Evolutionary conservation across 352 stramenopile species (phyloP).

Genomic region (Phytophthora constricta): DNA sequence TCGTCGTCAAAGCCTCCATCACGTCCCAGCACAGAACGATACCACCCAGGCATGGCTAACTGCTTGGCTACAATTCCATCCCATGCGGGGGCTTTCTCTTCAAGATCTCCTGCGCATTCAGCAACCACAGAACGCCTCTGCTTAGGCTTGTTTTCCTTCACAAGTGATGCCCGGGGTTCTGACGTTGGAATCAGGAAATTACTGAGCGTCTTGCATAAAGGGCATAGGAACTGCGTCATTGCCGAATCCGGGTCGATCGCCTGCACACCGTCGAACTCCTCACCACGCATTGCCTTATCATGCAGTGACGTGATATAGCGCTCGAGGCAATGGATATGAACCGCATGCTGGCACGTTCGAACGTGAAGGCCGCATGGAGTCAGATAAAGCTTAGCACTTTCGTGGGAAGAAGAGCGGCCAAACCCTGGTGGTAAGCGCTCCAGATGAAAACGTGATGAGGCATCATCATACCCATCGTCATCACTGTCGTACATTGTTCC

Average conservation of each 20-base stretch:
- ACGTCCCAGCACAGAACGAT: conserved; percentile 70
- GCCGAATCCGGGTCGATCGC: conserved; percentile 87
- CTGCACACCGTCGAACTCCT: conserved; percentile 90
- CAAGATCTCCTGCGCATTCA: conserved; percentile 10
- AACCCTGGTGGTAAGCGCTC: conserved; percentile 58
- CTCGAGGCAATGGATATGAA: conserved; percentile 89
- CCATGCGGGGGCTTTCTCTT: conserved; percentile 45
- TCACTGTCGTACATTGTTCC: conserved; percentile 53
- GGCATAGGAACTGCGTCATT: conserved; percentile 93
- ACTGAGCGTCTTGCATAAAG: conserved; percentile 92
- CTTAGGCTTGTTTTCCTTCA: conserved; percentile 28
- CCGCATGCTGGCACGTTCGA: conserved; percentile 86
- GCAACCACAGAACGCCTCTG: conserved; percentile 20
- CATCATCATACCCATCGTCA: conserved; percentile 57
- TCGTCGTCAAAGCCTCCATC: conserved; percentile 58
- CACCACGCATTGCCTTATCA: conserved; percentile 86
- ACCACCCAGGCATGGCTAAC: conserved; percentile 70
- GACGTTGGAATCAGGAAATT: conserved; percentile 91
- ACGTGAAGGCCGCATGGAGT: conserved; percentile 84
- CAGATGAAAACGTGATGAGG: conserved; percentile 45
- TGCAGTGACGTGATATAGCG: conserved; percentile 87
- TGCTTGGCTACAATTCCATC: conserved; percentile 68
- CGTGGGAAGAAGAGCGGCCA: conserved; percentile 40
- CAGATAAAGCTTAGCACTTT: conserved; percentile 76
- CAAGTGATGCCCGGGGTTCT: conserved; percentile 44